phyloP scores from a whole-genome alignment of 225 moss, liverwort and hornwort genomes.

The Sphagnum contortum region DNA sequence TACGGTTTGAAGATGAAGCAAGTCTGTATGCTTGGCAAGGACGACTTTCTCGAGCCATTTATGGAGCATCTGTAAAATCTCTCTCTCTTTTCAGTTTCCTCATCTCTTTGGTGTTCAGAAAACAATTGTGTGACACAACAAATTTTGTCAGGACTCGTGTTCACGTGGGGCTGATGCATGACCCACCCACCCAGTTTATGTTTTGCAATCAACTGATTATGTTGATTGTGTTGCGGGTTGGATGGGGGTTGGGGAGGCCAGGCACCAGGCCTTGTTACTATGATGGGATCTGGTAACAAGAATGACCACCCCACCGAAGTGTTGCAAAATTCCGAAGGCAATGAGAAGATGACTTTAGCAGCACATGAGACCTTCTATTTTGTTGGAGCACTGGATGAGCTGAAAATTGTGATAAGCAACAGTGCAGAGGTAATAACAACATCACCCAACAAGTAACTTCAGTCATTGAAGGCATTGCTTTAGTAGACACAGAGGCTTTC shows the following conservation, averaged over 20 bases:
- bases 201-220: too few relatives aligned
- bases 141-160: too few relatives aligned
- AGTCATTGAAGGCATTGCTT: too few relatives aligned
- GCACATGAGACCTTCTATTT: conserved; percentile 74
- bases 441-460: too few relatives aligned
- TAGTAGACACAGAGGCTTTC: too few relatives aligned
- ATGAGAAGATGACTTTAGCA: conserved; percentile 30
- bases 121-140: too few relatives aligned
- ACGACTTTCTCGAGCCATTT: conserved; percentile 71
- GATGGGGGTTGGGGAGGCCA: conserved; percentile 4
- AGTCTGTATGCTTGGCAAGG: conserved; percentile 69
- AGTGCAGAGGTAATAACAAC: conserved; percentile 37
- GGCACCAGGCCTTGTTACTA: conserved; percentile 60
- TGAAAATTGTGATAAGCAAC: conserved; percentile 80
- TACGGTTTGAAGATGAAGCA: conserved; percentile 74
- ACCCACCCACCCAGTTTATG: too few relatives aligned
- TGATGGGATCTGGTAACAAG: conserved; percentile 23
- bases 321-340: conserved; percentile 20
- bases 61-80: conserved; percentile 58
- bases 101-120: too few relatives aligned
- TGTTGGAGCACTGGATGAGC: conserved; percentile 85
- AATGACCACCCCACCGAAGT: conserved; percentile 23
- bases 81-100: neutral
- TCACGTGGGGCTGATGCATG: too few relatives aligned
- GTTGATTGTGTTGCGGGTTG: too few relatives aligned